Percentiles rank a stretch among this genome's conserved stretches.
Evolutionary conservation across 2,329 filamentous ascomycete genomes (phyloP).

Genomic region (Mollisia scopiformis): DNA sequence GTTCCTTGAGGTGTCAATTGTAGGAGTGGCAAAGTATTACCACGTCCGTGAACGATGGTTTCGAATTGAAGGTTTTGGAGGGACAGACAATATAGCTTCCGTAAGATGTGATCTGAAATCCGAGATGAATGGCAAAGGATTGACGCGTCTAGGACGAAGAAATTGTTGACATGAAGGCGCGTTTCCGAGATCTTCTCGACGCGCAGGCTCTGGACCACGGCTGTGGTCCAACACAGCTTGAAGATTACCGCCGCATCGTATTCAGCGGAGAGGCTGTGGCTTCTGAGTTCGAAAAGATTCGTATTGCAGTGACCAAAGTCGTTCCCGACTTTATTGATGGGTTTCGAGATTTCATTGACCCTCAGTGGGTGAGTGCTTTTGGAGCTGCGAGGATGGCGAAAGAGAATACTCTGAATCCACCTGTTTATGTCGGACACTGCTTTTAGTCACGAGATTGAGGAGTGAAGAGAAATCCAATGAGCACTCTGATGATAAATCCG

Average conservation of each 20-base stretch:
- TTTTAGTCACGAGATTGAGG: no score
- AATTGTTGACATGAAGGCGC: not conserved
- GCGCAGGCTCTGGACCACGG: not conserved
- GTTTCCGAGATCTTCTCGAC: not conserved
- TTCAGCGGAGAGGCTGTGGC: not conserved
- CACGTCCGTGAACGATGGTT: not conserved
- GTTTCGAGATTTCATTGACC: not conserved
- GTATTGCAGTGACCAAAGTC: not conserved
- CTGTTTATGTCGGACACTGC: no score
- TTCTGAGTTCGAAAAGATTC: not conserved
- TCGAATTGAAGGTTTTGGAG: not conserved
- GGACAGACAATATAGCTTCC: not conserved
- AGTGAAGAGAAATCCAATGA: no score
- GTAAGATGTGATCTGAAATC: not conserved
- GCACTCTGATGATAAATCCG: no score
- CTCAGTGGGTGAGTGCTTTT: not conserved
- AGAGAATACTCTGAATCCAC: not conserved
- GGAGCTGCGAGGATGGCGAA: not conserved
- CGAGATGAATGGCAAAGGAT: no score
- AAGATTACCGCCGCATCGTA: not conserved
- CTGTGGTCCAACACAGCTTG: not conserved
- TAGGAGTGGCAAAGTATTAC: not conserved
- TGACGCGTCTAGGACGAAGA: not conserved
- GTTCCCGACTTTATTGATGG: not conserved
- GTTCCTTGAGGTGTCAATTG: not conserved